A percentile compares a stretch with the other conserved stretches of the same genome.
Evolutionary conservation across 2,329 filamentous ascomycete genomes (phyloP).

Genomic region (Huntiella bhutanensis): DNA sequence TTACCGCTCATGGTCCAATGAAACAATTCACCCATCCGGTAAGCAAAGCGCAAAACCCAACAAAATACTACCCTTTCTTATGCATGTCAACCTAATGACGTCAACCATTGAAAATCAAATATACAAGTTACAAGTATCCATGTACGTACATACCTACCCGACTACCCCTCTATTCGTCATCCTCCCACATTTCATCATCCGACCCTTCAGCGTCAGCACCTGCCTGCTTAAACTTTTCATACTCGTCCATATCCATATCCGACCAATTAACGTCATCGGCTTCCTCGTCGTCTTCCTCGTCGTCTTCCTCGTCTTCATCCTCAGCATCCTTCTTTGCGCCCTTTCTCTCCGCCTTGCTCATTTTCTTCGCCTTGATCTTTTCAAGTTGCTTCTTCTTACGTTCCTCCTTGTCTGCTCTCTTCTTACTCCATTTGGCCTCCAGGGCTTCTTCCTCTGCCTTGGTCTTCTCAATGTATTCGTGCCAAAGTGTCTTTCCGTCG

Average conservation of each 20-base stretch:
- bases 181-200: slow-evolving; percentile 10
- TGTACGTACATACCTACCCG: too few species aligned
- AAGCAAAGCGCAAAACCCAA: too few species aligned
- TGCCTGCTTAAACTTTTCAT: slow-evolving; percentile 17
- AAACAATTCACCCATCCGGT: too few species aligned
- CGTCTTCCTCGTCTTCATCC: slow-evolving; percentile 20
- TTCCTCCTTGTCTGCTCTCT: slow-evolving; percentile 61
- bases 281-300: slow-evolving; percentile 22
- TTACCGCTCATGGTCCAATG: too few species aligned
- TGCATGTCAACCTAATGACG: too few species aligned
- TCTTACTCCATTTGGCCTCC: slow-evolving; percentile 66
- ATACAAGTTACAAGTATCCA: too few species aligned
- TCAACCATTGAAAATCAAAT: too few species aligned
- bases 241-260: slow-evolving; percentile 24
- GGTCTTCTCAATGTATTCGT: slow-evolving; percentile 80
- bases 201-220: slow-evolving; percentile 5
- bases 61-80: too few species aligned
- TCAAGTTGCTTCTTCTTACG: slow-evolving; percentile 68
- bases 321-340: slow-evolving; percentile 19
- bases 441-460: slow-evolving; percentile 57
- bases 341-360: slow-evolving; percentile 23
- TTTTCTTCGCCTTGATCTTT: slow-evolving; percentile 74
- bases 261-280: slow-evolving; percentile 17
- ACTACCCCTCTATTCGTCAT: slow-evolving; percentile 4
- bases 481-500: slow-evolving; percentile 86